These are phyloP conservation scores for Taphrina communis DNA, from an alignment of 1,139 yeast genomes.

Conservation along the genomic window DNA sequence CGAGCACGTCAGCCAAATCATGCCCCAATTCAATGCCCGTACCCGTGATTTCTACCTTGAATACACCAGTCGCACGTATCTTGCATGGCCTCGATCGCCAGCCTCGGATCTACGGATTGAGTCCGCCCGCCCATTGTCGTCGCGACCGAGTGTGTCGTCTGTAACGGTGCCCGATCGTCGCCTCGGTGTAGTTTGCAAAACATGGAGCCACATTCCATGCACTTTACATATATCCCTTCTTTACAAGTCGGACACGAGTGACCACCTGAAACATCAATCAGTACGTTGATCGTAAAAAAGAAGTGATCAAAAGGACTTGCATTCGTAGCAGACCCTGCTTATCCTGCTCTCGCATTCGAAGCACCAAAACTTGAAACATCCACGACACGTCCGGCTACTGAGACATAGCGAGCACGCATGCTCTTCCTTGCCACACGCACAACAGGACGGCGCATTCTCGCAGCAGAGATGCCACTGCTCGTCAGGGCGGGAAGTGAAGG, in stretches of 20 bases:
- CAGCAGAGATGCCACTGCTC: slow-evolving; percentile 21
- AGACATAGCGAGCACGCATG: slow-evolving; percentile 20
- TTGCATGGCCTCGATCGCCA: neutral
- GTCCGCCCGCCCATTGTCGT: slow-evolving; percentile 4
- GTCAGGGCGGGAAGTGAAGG: slow-evolving; percentile 10
- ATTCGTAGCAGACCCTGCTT: slow-evolving; percentile 28
- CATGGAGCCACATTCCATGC: slow-evolving; percentile 23
- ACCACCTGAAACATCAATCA: slow-evolving; percentile 11
- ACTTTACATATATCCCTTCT: slow-evolving; percentile 19
- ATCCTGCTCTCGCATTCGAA: slow-evolving; percentile 16
- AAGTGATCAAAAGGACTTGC: neutral
- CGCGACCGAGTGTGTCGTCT: neutral
- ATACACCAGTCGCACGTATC: slow-evolving; percentile 31
- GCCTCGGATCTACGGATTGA: slow-evolving; percentile 1
- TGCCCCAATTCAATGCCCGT: slow-evolving; percentile 6
- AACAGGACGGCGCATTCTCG: slow-evolving; percentile 3
- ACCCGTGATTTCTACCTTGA: slow-evolving; percentile 24
- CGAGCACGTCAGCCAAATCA: neutral
- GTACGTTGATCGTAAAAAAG: no score
- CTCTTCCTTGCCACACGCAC: neutral
- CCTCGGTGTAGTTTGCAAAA: slow-evolving; percentile 23
- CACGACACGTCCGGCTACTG: slow-evolving; percentile 15
- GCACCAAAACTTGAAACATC: slow-evolving; percentile 30
- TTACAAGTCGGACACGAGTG: slow-evolving; percentile 22
- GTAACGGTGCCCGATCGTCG: neutral